Percentiles rank a stretch among this genome's conserved stretches.
Conservation (phyloP, 805 yeast genomes). For the Cyberlindnera lachancei region DNA sequence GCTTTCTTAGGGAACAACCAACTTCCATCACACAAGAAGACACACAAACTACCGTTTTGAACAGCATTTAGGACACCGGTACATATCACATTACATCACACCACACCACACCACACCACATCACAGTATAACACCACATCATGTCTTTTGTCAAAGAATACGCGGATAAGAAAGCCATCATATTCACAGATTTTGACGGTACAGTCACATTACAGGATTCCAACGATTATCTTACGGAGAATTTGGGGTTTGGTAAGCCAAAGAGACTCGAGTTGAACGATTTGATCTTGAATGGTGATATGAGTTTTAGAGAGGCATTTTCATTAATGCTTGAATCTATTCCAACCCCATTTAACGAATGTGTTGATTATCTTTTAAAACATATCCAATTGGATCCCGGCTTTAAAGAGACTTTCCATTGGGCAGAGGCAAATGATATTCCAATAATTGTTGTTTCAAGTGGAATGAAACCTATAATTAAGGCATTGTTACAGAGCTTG, state of each 20-base stretch:
- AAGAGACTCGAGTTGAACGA: slow-evolving; percentile 63
- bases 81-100: no score
- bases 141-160: slow-evolving; percentile 21
- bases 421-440: slow-evolving; percentile 64
- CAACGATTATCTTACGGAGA: slow-evolving; percentile 86
- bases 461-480: slow-evolving; percentile 92
- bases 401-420: slow-evolving; percentile 70
- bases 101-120: no score
- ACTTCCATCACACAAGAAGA: no score
- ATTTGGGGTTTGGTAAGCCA: slow-evolving; percentile 74
- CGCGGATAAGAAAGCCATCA: slow-evolving; percentile 51
- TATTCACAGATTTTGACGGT: slow-evolving; percentile 97
- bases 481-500: slow-evolving; percentile 62
- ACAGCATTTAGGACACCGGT: no score
- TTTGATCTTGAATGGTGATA: slow-evolving; percentile 60
- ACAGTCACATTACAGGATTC: slow-evolving; percentile 94
- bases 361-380: slow-evolving; percentile 61
- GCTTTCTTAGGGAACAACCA: no score
- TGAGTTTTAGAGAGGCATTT: slow-evolving; percentile 77
- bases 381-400: slow-evolving; percentile 84
- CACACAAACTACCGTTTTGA: no score
- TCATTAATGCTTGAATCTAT: slow-evolving; percentile 76
- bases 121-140: no score
- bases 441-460: slow-evolving; percentile 85
- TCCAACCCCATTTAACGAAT: slow-evolving; percentile 68